Evolutionary conservation across 768 basidiomycete species (phyloP).

Genomic region (Serendipita sp.): DNA sequence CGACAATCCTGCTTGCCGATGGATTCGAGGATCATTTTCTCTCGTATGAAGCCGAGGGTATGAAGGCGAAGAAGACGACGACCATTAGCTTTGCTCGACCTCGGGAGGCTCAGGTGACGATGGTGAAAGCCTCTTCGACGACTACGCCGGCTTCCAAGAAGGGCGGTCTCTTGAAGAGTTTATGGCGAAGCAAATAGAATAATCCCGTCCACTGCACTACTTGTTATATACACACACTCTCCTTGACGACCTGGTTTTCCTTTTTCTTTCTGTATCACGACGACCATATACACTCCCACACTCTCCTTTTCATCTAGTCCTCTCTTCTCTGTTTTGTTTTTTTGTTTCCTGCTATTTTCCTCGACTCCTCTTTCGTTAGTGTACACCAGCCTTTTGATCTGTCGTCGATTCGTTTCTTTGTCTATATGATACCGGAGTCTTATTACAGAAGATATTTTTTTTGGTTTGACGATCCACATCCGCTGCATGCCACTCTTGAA

Average conservation of each 20-base stretch:
- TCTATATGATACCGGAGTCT: no score
- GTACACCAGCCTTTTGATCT: no score
- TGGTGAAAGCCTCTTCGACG: neutral
- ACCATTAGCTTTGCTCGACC: neutral
- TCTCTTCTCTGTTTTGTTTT: no score
- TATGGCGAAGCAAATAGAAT: neutral
- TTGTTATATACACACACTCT: neutral
- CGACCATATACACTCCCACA: neutral
- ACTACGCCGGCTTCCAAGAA: neutral
- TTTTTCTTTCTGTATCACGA: neutral
- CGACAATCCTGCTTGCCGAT: neutral
- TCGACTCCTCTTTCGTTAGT: no score
- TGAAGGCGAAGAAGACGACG: neutral
- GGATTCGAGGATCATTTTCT: conserved; percentile 4
- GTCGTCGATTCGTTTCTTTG: no score
- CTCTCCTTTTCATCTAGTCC: no score
- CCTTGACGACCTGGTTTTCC: neutral
- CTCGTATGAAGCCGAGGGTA: neutral
- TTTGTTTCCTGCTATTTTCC: no score
- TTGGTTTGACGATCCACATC: no score
- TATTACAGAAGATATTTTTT: no score
- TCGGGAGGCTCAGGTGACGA: neutral
- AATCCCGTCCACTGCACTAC: neutral
- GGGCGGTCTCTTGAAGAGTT: neutral
- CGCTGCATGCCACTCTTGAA: no score